These are phyloP conservation scores for Xylariaceae sp. DNA, from an alignment of 2,329 filamentous ascomycete species.

Conservation along the genomic window DNA sequence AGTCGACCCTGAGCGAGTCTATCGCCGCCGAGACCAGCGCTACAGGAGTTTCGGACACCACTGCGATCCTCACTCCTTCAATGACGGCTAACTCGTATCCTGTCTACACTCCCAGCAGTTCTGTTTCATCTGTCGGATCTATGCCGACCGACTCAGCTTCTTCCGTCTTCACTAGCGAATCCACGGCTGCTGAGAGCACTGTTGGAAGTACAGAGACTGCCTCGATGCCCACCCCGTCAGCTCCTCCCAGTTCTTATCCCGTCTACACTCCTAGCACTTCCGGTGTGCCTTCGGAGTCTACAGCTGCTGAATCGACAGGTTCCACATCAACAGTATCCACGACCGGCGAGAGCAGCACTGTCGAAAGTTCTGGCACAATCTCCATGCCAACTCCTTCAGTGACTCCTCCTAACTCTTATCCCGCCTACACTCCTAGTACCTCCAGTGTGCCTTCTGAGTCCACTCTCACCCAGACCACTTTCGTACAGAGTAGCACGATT, in stretches of 20 bases:
- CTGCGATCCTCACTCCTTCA: not conserved
- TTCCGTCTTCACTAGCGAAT: not conserved
- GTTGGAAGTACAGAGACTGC: not conserved
- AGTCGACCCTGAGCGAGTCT: constrained; percentile 8
- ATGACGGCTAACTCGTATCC: not conserved
- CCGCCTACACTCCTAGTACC: constrained; percentile 14
- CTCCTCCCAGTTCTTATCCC: not conserved
- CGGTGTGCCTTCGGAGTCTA: constrained; percentile 2
- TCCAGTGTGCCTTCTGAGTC: constrained; percentile 16
- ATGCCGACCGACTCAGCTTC: not conserved
- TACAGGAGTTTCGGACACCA: no score
- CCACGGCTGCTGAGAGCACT: not conserved
- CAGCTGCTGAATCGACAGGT: not conserved
- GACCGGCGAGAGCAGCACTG: constrained; percentile 14
- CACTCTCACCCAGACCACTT: constrained; percentile 9
- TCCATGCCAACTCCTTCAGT: not conserved
- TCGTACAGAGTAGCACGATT: constrained; percentile 9
- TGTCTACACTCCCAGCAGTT: not conserved
- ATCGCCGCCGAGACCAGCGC: not conserved
- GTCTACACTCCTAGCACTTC: not conserved
- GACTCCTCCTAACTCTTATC: constrained; percentile 7
- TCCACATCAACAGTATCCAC: not conserved
- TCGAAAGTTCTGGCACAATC: not conserved
- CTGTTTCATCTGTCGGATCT: no score
- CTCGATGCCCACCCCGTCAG: not conserved